Base-by-base conservation (phyloP, 2,329 filamentous ascomycete species). In the Aureobasidium lini region DNA sequence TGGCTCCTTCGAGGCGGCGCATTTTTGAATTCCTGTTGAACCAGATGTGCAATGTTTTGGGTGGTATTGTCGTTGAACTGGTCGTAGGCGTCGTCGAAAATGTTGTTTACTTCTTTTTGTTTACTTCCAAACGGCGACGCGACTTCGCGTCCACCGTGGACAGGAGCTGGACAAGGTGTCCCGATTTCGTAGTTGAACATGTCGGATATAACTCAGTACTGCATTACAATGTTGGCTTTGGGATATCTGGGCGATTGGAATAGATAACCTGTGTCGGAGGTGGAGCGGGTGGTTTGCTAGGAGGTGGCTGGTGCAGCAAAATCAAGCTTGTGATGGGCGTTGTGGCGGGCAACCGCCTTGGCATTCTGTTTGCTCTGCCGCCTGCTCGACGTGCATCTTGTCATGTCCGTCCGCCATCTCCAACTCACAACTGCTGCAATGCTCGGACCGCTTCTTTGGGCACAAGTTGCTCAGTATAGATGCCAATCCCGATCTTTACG, bases 1-100 rank as follows among this genome's bases (percentile, higher is more conserved):
- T 64, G 65, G 48, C 61, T 59, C 59, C 64, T 53, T 64, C 62
- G 63, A 8, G 69, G 69, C 42, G 64, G 63, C 13, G 66, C 67
- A 47, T 64, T 64, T 5, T 61, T 61, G 32, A 70, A 65, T 47
- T 70, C 63, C 16, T 64, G 62, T 39, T 67, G 66, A 13, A 71
- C 60, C 40, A 60, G n/a, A n/a, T 39, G 18, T 16, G 56, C 60
- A 48, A 60, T 54, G 60, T 61, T 46, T 28, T 62, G 59, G 28
- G 53, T 53, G 52, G 60, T 61, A 44, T 40, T 64, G 67, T 60
- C 57, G 47, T 47, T 53, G 57, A 44, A 46, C 11, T 59, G 36
- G 37, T 59, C 47, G 29, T 39, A 53, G 39, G 39, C 40, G 15
- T 59, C 18, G 31, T 59, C 48, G 47, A 53, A 53, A 32, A 53